Evolutionary conservation across 192 early-diverging fungal species (phyloP).

Genomic region (Podila horticola): DNA sequence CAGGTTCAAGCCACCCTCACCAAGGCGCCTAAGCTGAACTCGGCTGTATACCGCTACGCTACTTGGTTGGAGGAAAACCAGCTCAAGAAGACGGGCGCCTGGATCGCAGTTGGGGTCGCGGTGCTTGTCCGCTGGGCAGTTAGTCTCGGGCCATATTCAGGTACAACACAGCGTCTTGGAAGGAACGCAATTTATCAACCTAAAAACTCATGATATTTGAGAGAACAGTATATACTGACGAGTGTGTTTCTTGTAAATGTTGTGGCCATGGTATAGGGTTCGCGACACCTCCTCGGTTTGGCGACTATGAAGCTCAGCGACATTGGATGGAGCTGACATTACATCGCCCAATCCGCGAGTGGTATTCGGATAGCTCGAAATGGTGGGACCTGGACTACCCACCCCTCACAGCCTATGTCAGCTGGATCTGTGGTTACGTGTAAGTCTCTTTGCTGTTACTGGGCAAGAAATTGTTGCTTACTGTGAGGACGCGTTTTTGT

Average conservation of each 20-base stretch:
- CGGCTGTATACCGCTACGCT: conserved; percentile 26
- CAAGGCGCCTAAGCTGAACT: conserved; percentile 18
- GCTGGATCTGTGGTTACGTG: conserved; percentile 86
- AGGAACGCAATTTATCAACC: neutral
- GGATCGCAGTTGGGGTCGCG: conserved; percentile 58
- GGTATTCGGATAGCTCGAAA: conserved; percentile 90
- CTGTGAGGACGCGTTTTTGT: too few species aligned
- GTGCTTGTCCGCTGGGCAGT: conserved; percentile 74
- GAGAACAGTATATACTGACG: neutral
- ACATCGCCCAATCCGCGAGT: conserved; percentile 77
- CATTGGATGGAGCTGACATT: conserved; percentile 98
- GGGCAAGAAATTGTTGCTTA: too few species aligned
- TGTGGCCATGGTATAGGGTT: conserved; percentile 50
- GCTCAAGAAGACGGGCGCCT: conserved; percentile 43
- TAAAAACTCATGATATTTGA: conserved; percentile 5
- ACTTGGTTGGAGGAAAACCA: conserved; percentile 54
- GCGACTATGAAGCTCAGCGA: conserved; percentile 98
- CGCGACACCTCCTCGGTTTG: conserved; percentile 81
- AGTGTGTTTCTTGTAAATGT: neutral
- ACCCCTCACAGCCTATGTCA: conserved; percentile 94
- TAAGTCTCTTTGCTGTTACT: conserved; percentile 43
- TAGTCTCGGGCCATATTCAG: conserved; percentile 80
- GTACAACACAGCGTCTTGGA: conserved; percentile 23
- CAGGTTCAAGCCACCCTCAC: neutral
- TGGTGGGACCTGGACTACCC: conserved; percentile 99